Evolutionary conservation across 768 basidiomycete genomes (phyloP).

Genomic region (Plicaturopsis crispa): DNA sequence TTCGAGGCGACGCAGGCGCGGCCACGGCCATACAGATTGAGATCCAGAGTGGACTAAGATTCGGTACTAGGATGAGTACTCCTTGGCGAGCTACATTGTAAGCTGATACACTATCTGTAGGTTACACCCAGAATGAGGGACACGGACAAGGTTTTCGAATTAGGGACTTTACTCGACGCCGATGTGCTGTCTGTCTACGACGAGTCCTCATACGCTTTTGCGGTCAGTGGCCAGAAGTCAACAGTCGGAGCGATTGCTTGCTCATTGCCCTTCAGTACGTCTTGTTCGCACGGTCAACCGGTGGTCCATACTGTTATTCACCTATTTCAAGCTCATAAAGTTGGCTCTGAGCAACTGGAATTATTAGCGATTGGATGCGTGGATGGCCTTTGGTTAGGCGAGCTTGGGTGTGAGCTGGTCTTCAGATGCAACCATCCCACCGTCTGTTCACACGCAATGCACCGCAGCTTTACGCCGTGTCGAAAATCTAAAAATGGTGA

Average conservation of each 20-base stretch:
- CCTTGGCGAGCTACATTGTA: too few species aligned
- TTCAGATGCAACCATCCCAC: constrained; percentile 55
- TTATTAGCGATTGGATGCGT: constrained; percentile 92
- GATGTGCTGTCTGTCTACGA: constrained; percentile 72
- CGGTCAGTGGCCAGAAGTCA: constrained; percentile 62
- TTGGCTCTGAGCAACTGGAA: constrained; percentile 74
- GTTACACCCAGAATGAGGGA: too few species aligned
- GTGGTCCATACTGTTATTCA: constrained; percentile 5
- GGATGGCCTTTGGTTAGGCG: constrained; percentile 94
- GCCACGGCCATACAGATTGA: too few species aligned
- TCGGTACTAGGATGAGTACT: too few species aligned
- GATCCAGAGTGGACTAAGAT: too few species aligned
- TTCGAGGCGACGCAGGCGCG: too few species aligned
- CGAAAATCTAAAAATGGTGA: constrained; percentile 87
- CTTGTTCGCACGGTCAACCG: background rate
- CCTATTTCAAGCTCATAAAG: constrained; percentile 41
- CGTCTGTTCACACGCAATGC: constrained; percentile 3
- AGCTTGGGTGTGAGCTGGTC: constrained; percentile 88
- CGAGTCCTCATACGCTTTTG: constrained; percentile 36
- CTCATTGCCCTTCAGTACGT: constrained; percentile 83
- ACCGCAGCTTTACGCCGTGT: constrained; percentile 81
- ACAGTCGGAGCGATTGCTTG: constrained; percentile 86
- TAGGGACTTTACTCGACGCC: constrained; percentile 82
- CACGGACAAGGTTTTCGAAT: constrained; percentile 90
- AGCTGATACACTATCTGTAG: too few species aligned